Conservation (phyloP, 2,329 filamentous ascomycete species). For the Herpotrichia juniperi region DNA sequence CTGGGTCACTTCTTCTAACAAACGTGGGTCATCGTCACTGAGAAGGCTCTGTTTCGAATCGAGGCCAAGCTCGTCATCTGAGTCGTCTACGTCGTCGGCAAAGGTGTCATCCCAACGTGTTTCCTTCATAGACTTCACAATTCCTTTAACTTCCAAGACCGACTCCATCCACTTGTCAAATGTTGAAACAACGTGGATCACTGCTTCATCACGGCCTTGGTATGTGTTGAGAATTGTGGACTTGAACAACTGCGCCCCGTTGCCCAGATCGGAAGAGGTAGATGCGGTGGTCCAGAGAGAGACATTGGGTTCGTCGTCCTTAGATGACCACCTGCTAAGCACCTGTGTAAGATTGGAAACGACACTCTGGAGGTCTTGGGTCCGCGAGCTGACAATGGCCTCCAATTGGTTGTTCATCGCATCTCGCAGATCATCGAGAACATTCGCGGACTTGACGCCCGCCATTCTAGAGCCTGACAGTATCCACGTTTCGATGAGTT, state of each 20-base stretch:
- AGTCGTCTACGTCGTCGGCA: conserved; percentile 74
- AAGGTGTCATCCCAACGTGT: conserved; percentile 79
- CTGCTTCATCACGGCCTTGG: conserved; percentile 72
- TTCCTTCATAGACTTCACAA: conserved; percentile 69
- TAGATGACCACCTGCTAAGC: conserved; percentile 63
- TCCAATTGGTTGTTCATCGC: conserved; percentile 73
- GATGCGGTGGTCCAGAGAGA: conserved; percentile 72
- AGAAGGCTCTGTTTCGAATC: conserved; percentile 70
- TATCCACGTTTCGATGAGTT: conserved; percentile 77
- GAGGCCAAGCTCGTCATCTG: conserved; percentile 74
- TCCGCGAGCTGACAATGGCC: conserved; percentile 66
- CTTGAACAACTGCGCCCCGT: conserved; percentile 72
- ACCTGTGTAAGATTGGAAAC: conserved; percentile 68
- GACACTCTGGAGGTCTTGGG: conserved; percentile 68
- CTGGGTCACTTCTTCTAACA: conserved; percentile 66
- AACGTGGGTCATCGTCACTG: conserved; percentile 72
- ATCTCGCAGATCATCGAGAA: conserved; percentile 72
- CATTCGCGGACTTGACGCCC: conserved; percentile 70
- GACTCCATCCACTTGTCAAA: conserved; percentile 78
- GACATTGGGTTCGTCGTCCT: conserved; percentile 50
- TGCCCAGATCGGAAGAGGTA: conserved; percentile 68
- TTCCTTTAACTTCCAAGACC: conserved; percentile 68
- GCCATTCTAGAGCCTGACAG: conserved; percentile 67
- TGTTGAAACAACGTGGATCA: conserved; percentile 65
- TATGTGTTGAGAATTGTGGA: conserved; percentile 70